A percentile compares a stretch with the other conserved stretches of the same genome.
These are phyloP conservation scores for Anaeramoeba ignava DNA, from an alignment of 78 protist genomes.

Conservation along the genomic window DNA sequence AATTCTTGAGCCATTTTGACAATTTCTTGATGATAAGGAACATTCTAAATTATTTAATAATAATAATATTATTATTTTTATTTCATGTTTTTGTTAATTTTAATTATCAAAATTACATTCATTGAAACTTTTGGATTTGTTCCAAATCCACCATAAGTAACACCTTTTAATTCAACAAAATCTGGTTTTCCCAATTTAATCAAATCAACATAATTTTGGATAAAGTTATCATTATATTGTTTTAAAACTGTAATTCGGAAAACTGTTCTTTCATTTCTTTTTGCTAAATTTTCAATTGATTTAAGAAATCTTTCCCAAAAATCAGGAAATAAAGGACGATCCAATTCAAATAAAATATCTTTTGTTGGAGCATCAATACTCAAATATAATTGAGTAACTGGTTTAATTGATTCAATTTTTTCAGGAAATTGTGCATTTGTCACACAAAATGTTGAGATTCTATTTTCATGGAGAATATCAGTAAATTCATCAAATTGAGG, in stretches of 20 bases:
- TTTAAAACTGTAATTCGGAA: conserved; percentile 67
- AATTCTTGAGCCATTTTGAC: conserved; percentile 17
- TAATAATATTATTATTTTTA: conserved; percentile 31
- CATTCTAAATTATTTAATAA: conserved; percentile 50
- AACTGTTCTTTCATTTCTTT: conserved; percentile 51
- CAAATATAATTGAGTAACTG: conserved; percentile 76
- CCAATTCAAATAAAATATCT: conserved; percentile 27
- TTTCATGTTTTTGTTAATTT: conserved; percentile 43
- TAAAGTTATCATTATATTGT: conserved; percentile 26
- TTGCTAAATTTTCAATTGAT: conserved; percentile 30
- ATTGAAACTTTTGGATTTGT: neutral
- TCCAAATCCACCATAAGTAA: neutral
- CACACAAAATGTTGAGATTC: conserved; percentile 72
- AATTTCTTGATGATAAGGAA: conserved; percentile 57
- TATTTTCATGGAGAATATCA: conserved; percentile 35
- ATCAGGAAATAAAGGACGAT: conserved; percentile 73
- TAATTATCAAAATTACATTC: neutral
- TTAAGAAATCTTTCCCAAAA: conserved; percentile 62
- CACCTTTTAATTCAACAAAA: conserved; percentile 66
- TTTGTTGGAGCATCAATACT: conserved; percentile 66
- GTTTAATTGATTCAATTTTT: conserved; percentile 22
- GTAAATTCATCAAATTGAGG: conserved; percentile 59
- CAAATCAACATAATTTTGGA: conserved; percentile 40
- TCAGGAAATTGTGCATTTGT: conserved; percentile 86
- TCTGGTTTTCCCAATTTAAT: conserved; percentile 53